A percentile compares a stretch with the other conserved stretches of the same genome.
These are phyloP conservation scores for Aspergillus aculeatinus DNA, from an alignment of 2,329 filamentous ascomycete species.

Conservation along the genomic window DNA sequence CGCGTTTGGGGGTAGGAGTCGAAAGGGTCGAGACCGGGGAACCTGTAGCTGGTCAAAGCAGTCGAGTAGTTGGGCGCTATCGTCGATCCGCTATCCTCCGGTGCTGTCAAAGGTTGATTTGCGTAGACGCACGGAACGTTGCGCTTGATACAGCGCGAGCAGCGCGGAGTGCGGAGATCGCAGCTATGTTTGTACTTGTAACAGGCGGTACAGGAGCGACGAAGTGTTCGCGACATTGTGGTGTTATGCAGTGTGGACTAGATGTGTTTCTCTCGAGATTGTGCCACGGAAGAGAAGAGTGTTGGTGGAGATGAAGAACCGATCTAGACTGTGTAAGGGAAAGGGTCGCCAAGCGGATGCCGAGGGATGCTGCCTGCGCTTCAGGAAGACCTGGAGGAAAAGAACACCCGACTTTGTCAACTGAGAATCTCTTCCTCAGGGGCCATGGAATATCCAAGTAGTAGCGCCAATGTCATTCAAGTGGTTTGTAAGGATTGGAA, in stretches of 20 bases:
- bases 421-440: not conserved
- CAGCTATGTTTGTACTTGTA: constrained; percentile 58
- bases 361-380: not conserved
- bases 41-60: constrained; percentile 27
- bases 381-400: too few relatives aligned
- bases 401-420: not conserved
- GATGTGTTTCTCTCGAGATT: not conserved
- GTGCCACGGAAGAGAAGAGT: not conserved
- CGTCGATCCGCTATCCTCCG: constrained; percentile 9
- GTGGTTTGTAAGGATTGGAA: too few relatives aligned
- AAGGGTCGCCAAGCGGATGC: not conserved
- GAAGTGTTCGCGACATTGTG: constrained; percentile 57
- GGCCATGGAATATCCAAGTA: too few relatives aligned
- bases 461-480: too few relatives aligned
- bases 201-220: constrained; percentile 57
- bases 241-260: not conserved
- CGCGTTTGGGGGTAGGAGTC: constrained; percentile 57
- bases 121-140: constrained; percentile 52
- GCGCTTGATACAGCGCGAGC: constrained; percentile 56
- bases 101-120: constrained; percentile 51
- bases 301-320: not conserved
- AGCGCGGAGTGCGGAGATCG: constrained; percentile 55
- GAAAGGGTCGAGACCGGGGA: constrained; percentile 53
- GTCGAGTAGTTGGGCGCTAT: not conserved
- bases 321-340: not conserved